Percentiles rank a stretch among this genome's conserved stretches.
Conservation (phyloP, 2,329 filamentous ascomycete genomes). For the Verticillium klebahnii region DNA sequence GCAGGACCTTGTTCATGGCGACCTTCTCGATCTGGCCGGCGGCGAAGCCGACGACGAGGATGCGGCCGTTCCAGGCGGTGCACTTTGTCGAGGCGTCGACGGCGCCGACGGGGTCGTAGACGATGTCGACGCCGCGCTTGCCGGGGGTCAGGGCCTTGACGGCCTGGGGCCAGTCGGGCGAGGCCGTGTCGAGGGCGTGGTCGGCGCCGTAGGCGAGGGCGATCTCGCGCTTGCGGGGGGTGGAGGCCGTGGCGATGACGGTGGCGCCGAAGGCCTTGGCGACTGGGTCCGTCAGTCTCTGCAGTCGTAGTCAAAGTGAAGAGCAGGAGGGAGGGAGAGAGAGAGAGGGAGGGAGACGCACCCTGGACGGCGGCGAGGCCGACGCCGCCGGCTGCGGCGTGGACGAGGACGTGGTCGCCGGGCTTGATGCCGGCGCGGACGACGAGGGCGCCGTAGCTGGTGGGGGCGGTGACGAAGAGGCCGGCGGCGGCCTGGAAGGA, state of each 20-base stretch:
- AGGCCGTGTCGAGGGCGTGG: constrained; percentile 72
- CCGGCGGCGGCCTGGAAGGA: constrained; percentile 80
- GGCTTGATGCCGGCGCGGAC: constrained; percentile 69
- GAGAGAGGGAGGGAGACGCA: constrained; percentile 16
- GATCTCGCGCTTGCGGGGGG: constrained; percentile 72
- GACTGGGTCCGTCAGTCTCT: constrained; percentile 34
- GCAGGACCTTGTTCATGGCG: constrained; percentile 82
- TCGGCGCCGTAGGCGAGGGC: constrained; percentile 81
- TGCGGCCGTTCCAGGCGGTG: constrained; percentile 85
- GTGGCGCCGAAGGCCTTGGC: constrained; percentile 88
- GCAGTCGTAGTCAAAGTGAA: too few relatives aligned
- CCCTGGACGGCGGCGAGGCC: constrained; percentile 85
- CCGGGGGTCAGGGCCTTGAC: constrained; percentile 77
- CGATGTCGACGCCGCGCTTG: constrained; percentile 75
- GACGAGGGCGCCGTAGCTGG: constrained; percentile 80
- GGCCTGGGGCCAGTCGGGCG: constrained; percentile 56
- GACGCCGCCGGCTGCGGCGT: constrained; percentile 89
- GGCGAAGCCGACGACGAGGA: constrained; percentile 87
- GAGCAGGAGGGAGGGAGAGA: not conserved
- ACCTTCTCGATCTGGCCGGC: constrained; percentile 52
- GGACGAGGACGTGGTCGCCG: constrained; percentile 84
- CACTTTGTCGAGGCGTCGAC: constrained; percentile 87
- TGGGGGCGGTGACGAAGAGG: constrained; percentile 87
- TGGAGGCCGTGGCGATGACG: constrained; percentile 89
- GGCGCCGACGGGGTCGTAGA: constrained; percentile 90